Evolutionary conservation across 768 basidiomycete genomes (phyloP).

Genomic region (Coprinopsis marcescibilis): DNA sequence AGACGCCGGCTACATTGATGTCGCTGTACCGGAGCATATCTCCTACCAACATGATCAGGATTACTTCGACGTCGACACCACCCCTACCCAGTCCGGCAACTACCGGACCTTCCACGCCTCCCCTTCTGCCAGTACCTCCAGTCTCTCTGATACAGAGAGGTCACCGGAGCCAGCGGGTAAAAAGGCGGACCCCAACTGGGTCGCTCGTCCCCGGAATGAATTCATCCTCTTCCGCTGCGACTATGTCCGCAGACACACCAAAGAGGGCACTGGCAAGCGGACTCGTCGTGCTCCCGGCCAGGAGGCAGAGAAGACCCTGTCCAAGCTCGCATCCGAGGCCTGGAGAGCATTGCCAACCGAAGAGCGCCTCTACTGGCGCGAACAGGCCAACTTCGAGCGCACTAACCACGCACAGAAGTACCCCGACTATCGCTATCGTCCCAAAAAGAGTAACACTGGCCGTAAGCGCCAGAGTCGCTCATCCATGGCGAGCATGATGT

Average conservation of each 20-base stretch:
- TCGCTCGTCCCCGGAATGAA: slow-evolving; percentile 62
- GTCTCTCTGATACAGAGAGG: slow-evolving; percentile 17
- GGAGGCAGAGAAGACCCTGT: slow-evolving; percentile 50
- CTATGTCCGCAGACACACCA: slow-evolving; percentile 43
- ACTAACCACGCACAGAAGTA: slow-evolving; percentile 50
- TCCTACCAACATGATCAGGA: slow-evolving; percentile 14
- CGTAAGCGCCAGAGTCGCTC: slow-evolving; percentile 21
- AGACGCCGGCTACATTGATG: slow-evolving; percentile 22
- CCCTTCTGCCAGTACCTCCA: slow-evolving; percentile 15
- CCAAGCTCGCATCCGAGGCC: slow-evolving; percentile 71
- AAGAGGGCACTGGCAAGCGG: slow-evolving; percentile 26
- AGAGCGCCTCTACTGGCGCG: slow-evolving; percentile 45
- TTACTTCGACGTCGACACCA: slow-evolving; percentile 13
- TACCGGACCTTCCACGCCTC: not conserved
- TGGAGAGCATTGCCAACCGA: slow-evolving; percentile 56
- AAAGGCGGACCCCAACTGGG: slow-evolving; percentile 47
- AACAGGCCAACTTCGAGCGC: slow-evolving; percentile 50
- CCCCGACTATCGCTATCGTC: slow-evolving; percentile 62
- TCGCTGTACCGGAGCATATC: slow-evolving; percentile 12
- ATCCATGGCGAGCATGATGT: slow-evolving; percentile 13
- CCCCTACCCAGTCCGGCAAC: slow-evolving; percentile 10
- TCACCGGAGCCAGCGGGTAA: slow-evolving; percentile 14
- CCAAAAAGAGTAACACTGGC: slow-evolving; percentile 34
- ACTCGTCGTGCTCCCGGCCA: slow-evolving; percentile 29
- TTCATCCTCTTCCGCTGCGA: slow-evolving; percentile 74